Evolutionary conservation across 176 grass and related monocot species (phyloP), one percentile per base, ranked within the genome.

Genomic region (Alloteropsis semialata): DNA sequence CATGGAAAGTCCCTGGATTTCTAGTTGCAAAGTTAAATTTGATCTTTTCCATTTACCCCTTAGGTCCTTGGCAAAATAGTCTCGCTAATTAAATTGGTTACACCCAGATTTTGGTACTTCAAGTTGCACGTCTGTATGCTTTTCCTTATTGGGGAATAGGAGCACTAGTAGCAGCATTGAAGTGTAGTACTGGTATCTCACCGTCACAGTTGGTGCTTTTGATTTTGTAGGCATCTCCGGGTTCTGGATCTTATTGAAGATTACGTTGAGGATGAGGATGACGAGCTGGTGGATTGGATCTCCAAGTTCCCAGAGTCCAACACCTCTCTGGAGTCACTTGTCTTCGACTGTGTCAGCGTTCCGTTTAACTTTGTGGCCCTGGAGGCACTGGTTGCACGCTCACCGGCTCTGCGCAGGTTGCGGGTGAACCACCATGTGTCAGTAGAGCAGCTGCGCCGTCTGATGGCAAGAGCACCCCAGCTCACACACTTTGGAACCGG

Each of bases 211-310:
- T 44, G 41, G 11, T 11, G 12, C 29, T 58, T 64, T 62, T 89
- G 28, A 46, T 71, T 86, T 65, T 58, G 69, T 61, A 97, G 96
- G 84, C 72, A 93, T 63, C 90, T 98, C 13, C 86, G 89, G 2
- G 87, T 91, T 41, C 86, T 98, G 76, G 92, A 98, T 92, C 90
- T 98, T 71, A 92, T 87, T 67, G 96, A 98, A 81, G 90, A 92
- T 57, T 84, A 85, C 36, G 25, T 98, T 5, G 92, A 90, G 14
- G 96, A 95, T 18, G 94, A 94, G 34, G 91, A 97, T 7, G 88
- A 77, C 0, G 91, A 92, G 80, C 58, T 83, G 37, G 87, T 86
- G 54, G 94, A 94, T 72, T 98, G 96, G 96, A 92, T 98, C 87
- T 94, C 92, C 29, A 92, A 84, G 80, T 98, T 98, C 62, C 91